Evolutionary conservation across 805 yeast genomes (phyloP).

Genomic region (Myxozyma melibiosi): DNA sequence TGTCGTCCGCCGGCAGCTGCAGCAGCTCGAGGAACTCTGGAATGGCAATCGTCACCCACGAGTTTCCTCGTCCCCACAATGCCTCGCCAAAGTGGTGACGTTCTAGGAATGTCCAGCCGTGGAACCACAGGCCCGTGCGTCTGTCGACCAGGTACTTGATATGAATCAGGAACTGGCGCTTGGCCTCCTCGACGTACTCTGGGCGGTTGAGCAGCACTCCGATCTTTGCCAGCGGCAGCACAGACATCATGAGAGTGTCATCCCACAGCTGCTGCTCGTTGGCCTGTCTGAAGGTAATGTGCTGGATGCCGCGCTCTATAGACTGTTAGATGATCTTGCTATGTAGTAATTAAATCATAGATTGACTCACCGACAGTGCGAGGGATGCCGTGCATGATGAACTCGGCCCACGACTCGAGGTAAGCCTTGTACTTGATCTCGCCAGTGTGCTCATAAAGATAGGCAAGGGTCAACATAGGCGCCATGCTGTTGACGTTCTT

Average conservation of each 20-base stretch:
- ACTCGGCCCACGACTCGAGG: slow-evolving; percentile 44
- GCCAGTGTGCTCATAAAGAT: slow-evolving; percentile 37
- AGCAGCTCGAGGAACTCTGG: slow-evolving; percentile 45
- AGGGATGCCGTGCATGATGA: slow-evolving; percentile 42
- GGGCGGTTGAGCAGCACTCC: slow-evolving; percentile 39
- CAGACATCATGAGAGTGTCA: slow-evolving; percentile 45
- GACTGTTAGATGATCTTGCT: slow-evolving; percentile 12
- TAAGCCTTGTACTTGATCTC: slow-evolving; percentile 33
- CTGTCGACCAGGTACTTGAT: slow-evolving; percentile 41
- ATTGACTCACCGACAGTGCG: slow-evolving; percentile 39
- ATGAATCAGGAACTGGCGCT: slow-evolving; percentile 43
- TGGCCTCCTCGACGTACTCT: slow-evolving; percentile 43
- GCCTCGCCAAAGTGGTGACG: slow-evolving; percentile 31
- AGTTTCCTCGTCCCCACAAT: slow-evolving; percentile 46
- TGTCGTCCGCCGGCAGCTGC: slow-evolving; percentile 39
- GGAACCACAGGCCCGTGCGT: slow-evolving; percentile 43
- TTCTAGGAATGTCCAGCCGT: slow-evolving; percentile 38
- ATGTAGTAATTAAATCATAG: too few species aligned
- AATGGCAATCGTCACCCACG: slow-evolving; percentile 45
- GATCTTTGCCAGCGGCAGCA: slow-evolving; percentile 44
- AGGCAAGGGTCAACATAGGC: slow-evolving; percentile 42
- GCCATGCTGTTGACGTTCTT: slow-evolving; percentile 46
- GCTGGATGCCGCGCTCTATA: slow-evolving; percentile 42
- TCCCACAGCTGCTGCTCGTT: slow-evolving; percentile 38
- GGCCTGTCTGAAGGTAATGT: slow-evolving; percentile 42